Evolutionary conservation across 805 yeast genomes (phyloP).

Genomic region (Yarrowia porcina): DNA sequence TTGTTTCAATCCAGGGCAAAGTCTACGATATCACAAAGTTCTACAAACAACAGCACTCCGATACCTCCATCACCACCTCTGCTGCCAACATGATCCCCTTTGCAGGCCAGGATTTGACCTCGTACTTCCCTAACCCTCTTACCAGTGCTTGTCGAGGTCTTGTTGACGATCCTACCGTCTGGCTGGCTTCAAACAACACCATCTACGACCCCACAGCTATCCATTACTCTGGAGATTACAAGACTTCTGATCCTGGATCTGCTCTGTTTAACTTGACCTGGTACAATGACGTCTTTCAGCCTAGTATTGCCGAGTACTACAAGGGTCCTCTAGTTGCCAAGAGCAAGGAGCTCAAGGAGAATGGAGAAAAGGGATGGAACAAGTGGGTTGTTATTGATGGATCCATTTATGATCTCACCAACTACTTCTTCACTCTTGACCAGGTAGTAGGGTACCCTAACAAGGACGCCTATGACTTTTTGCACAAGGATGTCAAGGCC

Average conservation of each 20-base stretch:
- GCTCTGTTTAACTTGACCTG: constrained; percentile 39
- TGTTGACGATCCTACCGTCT: constrained; percentile 37
- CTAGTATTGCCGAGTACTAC: constrained; percentile 39
- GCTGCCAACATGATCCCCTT: constrained; percentile 38
- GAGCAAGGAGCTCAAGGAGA: constrained; percentile 34
- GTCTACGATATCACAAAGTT: constrained; percentile 42
- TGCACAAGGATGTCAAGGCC: constrained; percentile 36
- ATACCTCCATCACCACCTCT: constrained; percentile 39
- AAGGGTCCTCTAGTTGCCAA: constrained; percentile 42
- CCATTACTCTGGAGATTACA: constrained; percentile 38
- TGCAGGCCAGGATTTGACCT: constrained; percentile 42
- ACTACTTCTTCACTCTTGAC: constrained; percentile 41
- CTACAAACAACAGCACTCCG: constrained; percentile 43
- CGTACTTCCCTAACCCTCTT: constrained; percentile 44
- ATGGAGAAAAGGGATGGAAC: constrained; percentile 31
- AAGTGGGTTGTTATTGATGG: constrained; percentile 39
- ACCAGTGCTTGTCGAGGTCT: constrained; percentile 42
- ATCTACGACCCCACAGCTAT: constrained; percentile 34
- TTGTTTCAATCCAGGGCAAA: constrained; percentile 41
- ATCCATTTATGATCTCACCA: constrained; percentile 39
- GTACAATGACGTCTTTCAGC: constrained; percentile 40
- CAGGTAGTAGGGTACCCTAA: constrained; percentile 36
- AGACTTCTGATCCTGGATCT: constrained; percentile 35
- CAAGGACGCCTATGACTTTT: constrained; percentile 35
- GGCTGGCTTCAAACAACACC: constrained; percentile 37